Base-by-base conservation (phyloP, 1,284 basidiomycete genomes). In the Anthracocystis walkeri region DNA sequence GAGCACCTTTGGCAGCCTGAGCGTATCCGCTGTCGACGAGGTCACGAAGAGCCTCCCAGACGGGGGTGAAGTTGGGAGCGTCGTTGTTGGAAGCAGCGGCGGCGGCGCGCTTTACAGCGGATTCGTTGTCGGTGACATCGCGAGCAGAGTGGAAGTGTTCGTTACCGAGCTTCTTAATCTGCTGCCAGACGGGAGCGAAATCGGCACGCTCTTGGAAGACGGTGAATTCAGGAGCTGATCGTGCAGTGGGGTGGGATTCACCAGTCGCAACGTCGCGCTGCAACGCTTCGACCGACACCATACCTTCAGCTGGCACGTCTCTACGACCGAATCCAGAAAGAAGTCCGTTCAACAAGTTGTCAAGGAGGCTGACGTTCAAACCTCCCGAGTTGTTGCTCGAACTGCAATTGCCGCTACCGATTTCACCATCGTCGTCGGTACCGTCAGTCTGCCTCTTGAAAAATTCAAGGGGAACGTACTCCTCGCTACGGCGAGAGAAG, bases 281-380 rank as follows among this genome's bases (percentile, higher is more conserved):
- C 44, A 68, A 54, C 31, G 44, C 52, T 31, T 68, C 59, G 18
- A 63, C 55, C 29, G 60, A 41, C 8, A 68, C 56, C 54, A 48
- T 48, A 7, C 56, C 48, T 10, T 52, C 58, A 10, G 46, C 50
- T 23, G 45, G 44, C 29, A 35, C 54, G 40, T 71, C 73, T 27
- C 73, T 50, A 40, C 70, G 68, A 40, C 50, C 25, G 31, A 71
- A 49, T 20, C 73, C 68, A 21, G 59, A 58, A 14, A 78, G 66
- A 11, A 79, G 60, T n/a, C 75, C 75, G 42, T 76, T 76, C 27
- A 79, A 62, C 29, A 79, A 49, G 54, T 77, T 74, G 75, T 79
- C 72, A 29, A 77, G 69, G 18, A 79, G 58, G 27, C 65, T 68
- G 27, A 79, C 40, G 41, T 79, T 79, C 63, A 79, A 40, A 18